phyloP scores from a whole-genome alignment of 257 asterid species.

The Solanum pennellii region DNA sequence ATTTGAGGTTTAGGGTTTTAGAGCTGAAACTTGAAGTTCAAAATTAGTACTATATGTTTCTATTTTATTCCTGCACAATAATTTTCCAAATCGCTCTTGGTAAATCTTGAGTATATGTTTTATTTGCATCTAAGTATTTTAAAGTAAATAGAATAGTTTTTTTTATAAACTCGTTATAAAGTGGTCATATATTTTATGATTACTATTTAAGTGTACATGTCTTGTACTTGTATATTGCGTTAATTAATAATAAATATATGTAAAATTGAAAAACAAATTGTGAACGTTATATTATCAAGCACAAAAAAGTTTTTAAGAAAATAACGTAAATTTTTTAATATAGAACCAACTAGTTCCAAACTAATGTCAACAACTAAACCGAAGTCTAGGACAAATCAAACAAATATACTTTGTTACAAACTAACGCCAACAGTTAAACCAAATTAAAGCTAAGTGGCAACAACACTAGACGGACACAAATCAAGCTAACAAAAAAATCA shows the following conservation, averaged over 20 bases:
- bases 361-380: not conserved
- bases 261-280: not conserved
- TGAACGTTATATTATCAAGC: no score
- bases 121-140: not conserved
- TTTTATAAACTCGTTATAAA: not conserved
- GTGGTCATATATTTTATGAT: not conserved
- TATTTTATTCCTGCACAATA: not conserved
- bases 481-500: not conserved
- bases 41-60: not conserved
- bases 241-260: no score
- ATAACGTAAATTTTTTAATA: no score
- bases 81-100: no score
- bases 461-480: not conserved
- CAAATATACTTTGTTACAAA: not conserved
- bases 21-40: not conserved
- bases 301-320: not conserved
- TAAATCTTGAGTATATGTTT: no score
- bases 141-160: not conserved
- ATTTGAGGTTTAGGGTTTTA: not conserved
- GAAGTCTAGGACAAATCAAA: not conserved
- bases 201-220: no score
- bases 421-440: not conserved
- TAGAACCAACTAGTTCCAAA: not conserved
- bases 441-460: not conserved
- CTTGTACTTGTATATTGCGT: not conserved